A percentile compares a stretch with the other conserved stretches of the same genome.
phyloP scores from a whole-genome alignment of 805 yeast species.

The Maudiozyma saulgeensis region DNA sequence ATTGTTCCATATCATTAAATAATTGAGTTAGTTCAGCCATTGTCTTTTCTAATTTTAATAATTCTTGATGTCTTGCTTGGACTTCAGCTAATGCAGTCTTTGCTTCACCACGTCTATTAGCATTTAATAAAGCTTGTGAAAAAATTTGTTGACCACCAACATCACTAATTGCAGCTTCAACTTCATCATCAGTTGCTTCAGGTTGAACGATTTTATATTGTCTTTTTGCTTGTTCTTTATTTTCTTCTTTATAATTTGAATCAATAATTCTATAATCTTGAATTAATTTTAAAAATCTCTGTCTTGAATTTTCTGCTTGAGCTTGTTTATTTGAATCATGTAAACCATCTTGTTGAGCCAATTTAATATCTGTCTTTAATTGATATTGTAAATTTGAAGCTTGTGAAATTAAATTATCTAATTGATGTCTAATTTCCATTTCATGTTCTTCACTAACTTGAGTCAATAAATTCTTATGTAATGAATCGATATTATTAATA shows the following conservation, averaged over 20 bases:
- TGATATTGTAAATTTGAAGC: conserved; percentile 68
- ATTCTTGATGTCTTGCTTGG: conserved; percentile 89
- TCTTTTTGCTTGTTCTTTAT: conserved; percentile 80
- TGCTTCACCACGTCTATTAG: conserved; percentile 89
- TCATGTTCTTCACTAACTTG: conserved; percentile 68
- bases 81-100: conserved; percentile 92
- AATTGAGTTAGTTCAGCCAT: conserved; percentile 93
- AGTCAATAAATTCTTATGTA: conserved; percentile 61
- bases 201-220: conserved; percentile 88
- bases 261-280: conserved; percentile 82
- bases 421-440: conserved; percentile 57
- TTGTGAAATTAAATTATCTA: conserved; percentile 69
- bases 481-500: conserved; percentile 57
- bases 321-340: conserved; percentile 73
- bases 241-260: conserved; percentile 74
- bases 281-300: conserved; percentile 74
- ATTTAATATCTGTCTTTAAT: conserved; percentile 68
- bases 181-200: conserved; percentile 73
- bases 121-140: conserved; percentile 81
- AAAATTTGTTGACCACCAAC: conserved; percentile 83
- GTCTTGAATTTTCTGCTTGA: conserved; percentile 84
- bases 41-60: conserved; percentile 87
- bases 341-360: conserved; percentile 60
- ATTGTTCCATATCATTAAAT: conserved; percentile 91
- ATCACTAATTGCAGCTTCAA: conserved; percentile 76